Evolutionary conservation across 352 stramenopile genomes (phyloP).

Genomic region (Aphanomyces invadans): DNA sequence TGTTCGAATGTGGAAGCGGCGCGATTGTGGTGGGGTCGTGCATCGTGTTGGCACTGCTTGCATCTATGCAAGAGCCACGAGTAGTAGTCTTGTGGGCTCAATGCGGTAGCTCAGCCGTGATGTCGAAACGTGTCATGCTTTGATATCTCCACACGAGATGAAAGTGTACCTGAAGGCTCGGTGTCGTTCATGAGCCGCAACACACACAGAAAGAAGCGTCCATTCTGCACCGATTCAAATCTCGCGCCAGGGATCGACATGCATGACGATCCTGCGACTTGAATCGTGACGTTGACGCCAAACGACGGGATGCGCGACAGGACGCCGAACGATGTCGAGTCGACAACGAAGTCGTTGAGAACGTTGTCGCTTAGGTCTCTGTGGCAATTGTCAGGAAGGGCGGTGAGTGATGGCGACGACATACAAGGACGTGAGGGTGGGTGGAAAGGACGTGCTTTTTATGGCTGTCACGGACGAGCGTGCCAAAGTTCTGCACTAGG

Average conservation of each 20-base stretch:
- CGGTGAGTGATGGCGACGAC: too few species aligned
- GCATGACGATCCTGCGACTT: not conserved
- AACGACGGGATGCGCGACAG: not conserved
- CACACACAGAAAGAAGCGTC: not conserved
- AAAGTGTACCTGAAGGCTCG: too few species aligned
- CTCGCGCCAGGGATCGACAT: not conserved
- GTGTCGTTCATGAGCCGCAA: too few species aligned
- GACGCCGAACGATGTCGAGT: not conserved
- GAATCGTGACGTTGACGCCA: slow-evolving; percentile 2
- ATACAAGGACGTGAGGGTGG: slow-evolving; percentile 7
- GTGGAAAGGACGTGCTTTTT: slow-evolving; percentile 10
- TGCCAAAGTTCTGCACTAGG: slow-evolving; percentile 1
- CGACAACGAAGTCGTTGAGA: not conserved
- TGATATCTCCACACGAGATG: too few species aligned
- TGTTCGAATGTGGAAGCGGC: not conserved
- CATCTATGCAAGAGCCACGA: too few species aligned
- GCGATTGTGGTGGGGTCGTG: not conserved
- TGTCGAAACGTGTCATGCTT: too few species aligned
- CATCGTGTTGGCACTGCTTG: not conserved
- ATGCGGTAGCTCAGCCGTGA: too few species aligned
- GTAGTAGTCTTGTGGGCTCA: too few species aligned
- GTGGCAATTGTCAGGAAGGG: too few species aligned
- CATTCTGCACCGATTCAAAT: not conserved
- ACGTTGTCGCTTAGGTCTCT: slow-evolving; percentile 9
- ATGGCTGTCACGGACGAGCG: slow-evolving; percentile 1